Percentiles rank a stretch among this genome's conserved stretches.
Evolutionary conservation across 2,329 filamentous ascomycete species (phyloP).

Genomic region (Dothiorella sarmentorum): DNA sequence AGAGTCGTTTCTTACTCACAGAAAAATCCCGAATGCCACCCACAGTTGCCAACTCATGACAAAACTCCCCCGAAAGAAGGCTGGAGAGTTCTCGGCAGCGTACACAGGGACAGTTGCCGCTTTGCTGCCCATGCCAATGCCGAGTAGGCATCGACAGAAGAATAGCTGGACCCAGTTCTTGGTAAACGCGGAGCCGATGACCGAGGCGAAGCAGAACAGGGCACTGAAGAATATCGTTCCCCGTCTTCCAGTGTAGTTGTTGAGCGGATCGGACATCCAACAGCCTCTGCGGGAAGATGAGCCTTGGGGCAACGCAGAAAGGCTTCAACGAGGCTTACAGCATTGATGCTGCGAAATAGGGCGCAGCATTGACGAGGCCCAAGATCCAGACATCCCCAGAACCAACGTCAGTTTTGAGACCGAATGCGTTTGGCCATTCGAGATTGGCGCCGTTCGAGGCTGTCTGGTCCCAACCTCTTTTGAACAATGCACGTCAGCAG

Average conservation of each 20-base stretch:
- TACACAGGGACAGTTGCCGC: slow-evolving; percentile 73
- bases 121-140: slow-evolving; percentile 76
- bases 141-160: slow-evolving; percentile 67
- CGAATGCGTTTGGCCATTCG: slow-evolving; percentile 55
- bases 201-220: slow-evolving; percentile 54
- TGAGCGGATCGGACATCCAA: slow-evolving; percentile 71
- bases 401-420: slow-evolving; percentile 33
- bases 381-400: slow-evolving; percentile 50
- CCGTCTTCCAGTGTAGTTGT: slow-evolving; percentile 65
- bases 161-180: slow-evolving; percentile 71
- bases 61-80: slow-evolving; percentile 66
- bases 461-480: slow-evolving; percentile 55
- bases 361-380: slow-evolving; percentile 60
- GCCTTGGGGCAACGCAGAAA: background rate
- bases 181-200: slow-evolving; percentile 58
- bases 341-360: slow-evolving; percentile 64
- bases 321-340: slow-evolving; percentile 33
- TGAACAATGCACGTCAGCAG: background rate
- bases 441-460: slow-evolving; percentile 51
- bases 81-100: slow-evolving; percentile 69
- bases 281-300: slow-evolving; percentile 47
- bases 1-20: background rate
- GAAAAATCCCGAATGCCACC: slow-evolving; percentile 14
- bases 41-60: slow-evolving; percentile 78
- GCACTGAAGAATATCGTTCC: slow-evolving; percentile 75